Evolutionary conservation across 129 eudicot genomes (phyloP), one percentile per base, ranked within the genome.

Genomic region (Flaveria robusta): DNA sequence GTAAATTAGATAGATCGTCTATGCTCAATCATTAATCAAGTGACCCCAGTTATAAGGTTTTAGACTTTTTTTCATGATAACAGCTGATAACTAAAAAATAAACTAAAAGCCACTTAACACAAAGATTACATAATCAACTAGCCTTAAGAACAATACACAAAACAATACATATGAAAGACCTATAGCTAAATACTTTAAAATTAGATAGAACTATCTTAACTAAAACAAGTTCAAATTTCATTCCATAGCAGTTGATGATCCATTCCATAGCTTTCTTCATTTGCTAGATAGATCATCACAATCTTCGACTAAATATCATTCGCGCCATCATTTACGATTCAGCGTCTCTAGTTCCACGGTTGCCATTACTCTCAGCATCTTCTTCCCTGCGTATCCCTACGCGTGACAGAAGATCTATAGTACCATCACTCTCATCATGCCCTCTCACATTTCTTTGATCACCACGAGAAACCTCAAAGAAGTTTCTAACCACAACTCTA

Each of bases 391-490:
- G 9, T 76, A 16, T 59, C 26, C 81, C 81, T 43, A 78, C n/a
- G 2, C 49, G 70, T 4, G 81, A 78, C 3, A 78, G 42, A 70
- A 78, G 81, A 78, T 78, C 70, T 56, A 70, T 31, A 19, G 76
- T 78, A 46, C 81, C 70, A 78, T 78, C 75, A 41, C 75, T 2
- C 20, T 43, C 55, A 11, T 66, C 66, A 66, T 8, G 11, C 13
- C 20, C 79, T 55, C 37, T 41, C 37, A 54, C 65, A 71, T 52
- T 23, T 23, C n/a, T 55, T 55, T 70, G 39, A 34, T 34, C 75
- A 41, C 75, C 75, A 24, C 8, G 31, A 10, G 75, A 68, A 55
- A 55, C 11, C 29, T 63, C 68, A 77, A n/a, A 56, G 74, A 26
- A 20, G 22, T 58, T 39, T 49, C 19, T 76, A 37, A 16, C 64